Evolutionary conservation across 805 yeast genomes (phyloP).

Genomic region (Yamadazyma scolyti): DNA sequence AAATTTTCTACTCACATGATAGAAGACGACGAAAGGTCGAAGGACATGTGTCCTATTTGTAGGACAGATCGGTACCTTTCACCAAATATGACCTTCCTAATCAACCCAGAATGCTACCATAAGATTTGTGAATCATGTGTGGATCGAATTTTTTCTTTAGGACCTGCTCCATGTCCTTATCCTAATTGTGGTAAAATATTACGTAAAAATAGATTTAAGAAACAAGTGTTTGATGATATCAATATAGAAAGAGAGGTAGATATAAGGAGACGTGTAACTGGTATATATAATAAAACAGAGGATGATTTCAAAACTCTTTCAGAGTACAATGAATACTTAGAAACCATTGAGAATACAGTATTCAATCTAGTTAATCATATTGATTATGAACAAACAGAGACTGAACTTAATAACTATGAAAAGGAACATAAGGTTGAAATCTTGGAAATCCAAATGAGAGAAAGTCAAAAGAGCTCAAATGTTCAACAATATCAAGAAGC

Average conservation of each 20-base stretch:
- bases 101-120: constrained; percentile 97
- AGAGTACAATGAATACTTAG: constrained; percentile 75
- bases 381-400: constrained; percentile 67
- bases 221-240: constrained; percentile 90
- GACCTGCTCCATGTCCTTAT: constrained; percentile 97
- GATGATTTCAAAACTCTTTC: constrained; percentile 62
- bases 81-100: constrained; percentile 87
- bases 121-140: constrained; percentile 97
- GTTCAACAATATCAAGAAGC: constrained; percentile 62
- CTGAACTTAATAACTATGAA: constrained; percentile 64
- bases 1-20: constrained; percentile 8
- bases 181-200: constrained; percentile 84
- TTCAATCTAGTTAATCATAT: constrained; percentile 70
- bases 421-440: constrained; percentile 71
- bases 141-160: constrained; percentile 87
- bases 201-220: constrained; percentile 84
- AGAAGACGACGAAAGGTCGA: constrained; percentile 24
- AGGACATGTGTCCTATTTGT: constrained; percentile 96
- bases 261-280: constrained; percentile 71
- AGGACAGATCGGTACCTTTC: constrained; percentile 91
- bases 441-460: constrained; percentile 68
- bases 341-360: constrained; percentile 75
- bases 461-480: constrained; percentile 59
- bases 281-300: constrained; percentile 75
- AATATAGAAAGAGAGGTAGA: constrained; percentile 90